Evolutionary conservation across 2,329 filamentous ascomycete genomes (phyloP), one percentile per base, ranked within the genome.

Genomic region (Fonsecaea nubica): DNA sequence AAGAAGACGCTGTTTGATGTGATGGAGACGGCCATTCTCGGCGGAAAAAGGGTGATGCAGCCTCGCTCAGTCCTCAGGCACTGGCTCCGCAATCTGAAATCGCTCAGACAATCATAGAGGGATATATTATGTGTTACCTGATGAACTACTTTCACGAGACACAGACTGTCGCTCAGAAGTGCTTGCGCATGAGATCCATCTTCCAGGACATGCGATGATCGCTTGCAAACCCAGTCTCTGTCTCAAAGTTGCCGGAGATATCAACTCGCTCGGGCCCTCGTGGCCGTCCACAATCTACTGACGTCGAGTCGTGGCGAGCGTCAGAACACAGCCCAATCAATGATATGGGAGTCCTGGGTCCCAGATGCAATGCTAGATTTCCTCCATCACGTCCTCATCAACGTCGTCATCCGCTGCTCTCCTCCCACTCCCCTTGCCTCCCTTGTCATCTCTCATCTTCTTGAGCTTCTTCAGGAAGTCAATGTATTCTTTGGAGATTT

Each of bases 401-500:
- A 72, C 35, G 30, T 70, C 71, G 25, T 72, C 68, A 21, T 55
- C 48, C 2, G 53, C 56, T 10, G 62, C 54, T 32, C 52, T 30
- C 6, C 64, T 61, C 10, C 48, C 62, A 59, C 32, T 52, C 6
- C 53, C 65, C 33, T 48, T 61, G 8, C 59, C 53, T 54, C 72
- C 70, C 62, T 69, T 71, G 2, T 72, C 66, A 35, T 74, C 73
- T 53, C 66, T 65, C 6, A 66, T 80, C 72, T 79, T 82, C 62
- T 83, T 80, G 66, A 78, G 70, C 67, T 80, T 85, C 72, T 82
- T 83, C 59, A 84, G 66, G 58, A 80, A 80, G 52, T 87, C 84
- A 36, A 88, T 78, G 71, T 86, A 87, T 73, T 89, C 87, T 71
- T 84, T 85, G 63, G 81, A 85, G 50, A 90, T 75, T 50, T 83